Evolutionary conservation across 2,329 filamentous ascomycete genomes (phyloP), one percentile per base, ranked within the genome.

Genomic region (Fusarium clavum): DNA sequence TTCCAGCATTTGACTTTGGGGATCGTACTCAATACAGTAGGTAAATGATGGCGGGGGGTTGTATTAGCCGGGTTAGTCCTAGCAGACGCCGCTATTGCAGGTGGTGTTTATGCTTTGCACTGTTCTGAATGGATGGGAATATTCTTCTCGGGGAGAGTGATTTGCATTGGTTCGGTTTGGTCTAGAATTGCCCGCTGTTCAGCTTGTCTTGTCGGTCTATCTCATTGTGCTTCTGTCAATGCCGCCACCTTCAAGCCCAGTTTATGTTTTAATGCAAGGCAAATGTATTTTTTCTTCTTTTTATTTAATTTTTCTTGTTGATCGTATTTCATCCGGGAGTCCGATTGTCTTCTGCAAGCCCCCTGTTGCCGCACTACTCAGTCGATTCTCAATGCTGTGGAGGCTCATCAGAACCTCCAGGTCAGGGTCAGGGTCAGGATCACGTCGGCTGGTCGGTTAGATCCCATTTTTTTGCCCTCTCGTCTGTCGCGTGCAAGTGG

Each of bases 381-480:
- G 65, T 70, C 62, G 59, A 66, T 67, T 43, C 41, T 59, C 38
- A 60, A 52, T 61, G 56, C 57, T 45, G 25, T 29, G 61, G 62
- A 65, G 47, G 62, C 59, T 64, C 59, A 45, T 41, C 41, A 61
- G 57, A 53, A 53, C 34, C 34, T 38, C 34, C 34, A 38, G 34
- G 34, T 52, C n/a, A 52, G 18, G 34, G 22, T 24, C 22, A 53
- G 34, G 34, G 34, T 38, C 34, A 38, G 34, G 34, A 38, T 10
- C 34, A 38, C 34, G 34, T 38, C 49, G 49, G 34, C 24, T 43
- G 49, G 53, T 67, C 70, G 72, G 62, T 51, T 67, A 73, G 72
- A 75, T 75, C 70, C 73, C 66, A 75, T 75, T 75, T 73, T 57
- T 38, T n/a, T n/a, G 18, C 62, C 55, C 59, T 75, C 70, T 73